Conservation (phyloP, 805 yeast genomes). For the Wickerhamomyces xylosicus region DNA sequence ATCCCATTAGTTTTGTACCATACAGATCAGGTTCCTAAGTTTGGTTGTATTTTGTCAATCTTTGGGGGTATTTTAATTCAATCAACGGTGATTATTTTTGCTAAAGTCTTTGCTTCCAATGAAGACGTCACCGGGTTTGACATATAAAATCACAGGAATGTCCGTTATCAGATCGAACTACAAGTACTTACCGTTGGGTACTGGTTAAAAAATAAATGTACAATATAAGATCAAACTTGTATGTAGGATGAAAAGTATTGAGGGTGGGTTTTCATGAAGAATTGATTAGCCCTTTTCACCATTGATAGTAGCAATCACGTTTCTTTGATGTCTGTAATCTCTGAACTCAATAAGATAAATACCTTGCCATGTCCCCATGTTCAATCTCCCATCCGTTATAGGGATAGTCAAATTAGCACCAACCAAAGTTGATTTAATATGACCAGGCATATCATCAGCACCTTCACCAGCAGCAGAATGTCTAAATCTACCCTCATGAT, state of each 20-base stretch:
- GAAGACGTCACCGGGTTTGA: slow-evolving; percentile 23
- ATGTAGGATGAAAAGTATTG: no score
- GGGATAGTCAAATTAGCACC: slow-evolving; percentile 65
- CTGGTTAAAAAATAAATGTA: no score
- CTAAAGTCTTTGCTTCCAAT: slow-evolving; percentile 48
- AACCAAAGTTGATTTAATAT: slow-evolving; percentile 50
- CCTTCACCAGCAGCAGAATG: slow-evolving; percentile 51
- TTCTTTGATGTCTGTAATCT: slow-evolving; percentile 49
- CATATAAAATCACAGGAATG: no score
- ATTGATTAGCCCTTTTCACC: slow-evolving; percentile 30
- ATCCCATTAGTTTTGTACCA: slow-evolving; percentile 58
- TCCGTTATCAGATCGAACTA: no score
- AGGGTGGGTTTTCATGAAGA: no score
- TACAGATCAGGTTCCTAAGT: slow-evolving; percentile 42
- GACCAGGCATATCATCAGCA: slow-evolving; percentile 81
- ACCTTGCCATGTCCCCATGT: slow-evolving; percentile 83
- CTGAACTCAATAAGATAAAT: slow-evolving; percentile 71
- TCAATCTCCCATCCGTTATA: slow-evolving; percentile 54
- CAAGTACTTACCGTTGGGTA: no score
- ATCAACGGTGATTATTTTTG: slow-evolving; percentile 62
- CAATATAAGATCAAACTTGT: no score
- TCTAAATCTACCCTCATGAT: slow-evolving; percentile 18
- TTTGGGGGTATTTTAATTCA: slow-evolving; percentile 63
- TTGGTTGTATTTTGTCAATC: slow-evolving; percentile 53
- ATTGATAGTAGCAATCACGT: slow-evolving; percentile 62